Evolutionary conservation across 2,329 filamentous ascomycete species (phyloP).

Genomic region (Botrytis galanthina): DNA sequence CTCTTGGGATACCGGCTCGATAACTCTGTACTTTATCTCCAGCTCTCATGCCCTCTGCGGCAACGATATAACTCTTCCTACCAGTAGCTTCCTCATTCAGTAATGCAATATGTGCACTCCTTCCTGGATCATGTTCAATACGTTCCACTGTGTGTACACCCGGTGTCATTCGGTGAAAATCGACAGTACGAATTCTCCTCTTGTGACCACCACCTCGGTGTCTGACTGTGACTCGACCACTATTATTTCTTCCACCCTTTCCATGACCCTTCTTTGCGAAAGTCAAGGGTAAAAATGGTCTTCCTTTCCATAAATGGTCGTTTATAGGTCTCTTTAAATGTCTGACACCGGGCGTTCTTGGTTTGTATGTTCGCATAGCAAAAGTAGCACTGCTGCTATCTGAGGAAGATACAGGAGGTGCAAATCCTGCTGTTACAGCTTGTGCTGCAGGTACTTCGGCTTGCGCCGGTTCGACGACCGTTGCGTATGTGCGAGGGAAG

Average conservation of each 20-base stretch:
- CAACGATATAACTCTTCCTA: conserved; percentile 85
- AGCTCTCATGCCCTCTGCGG: conserved; percentile 88
- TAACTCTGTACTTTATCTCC: conserved; percentile 94
- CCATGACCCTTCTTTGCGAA: conserved; percentile 89
- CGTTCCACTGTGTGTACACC: conserved; percentile 87
- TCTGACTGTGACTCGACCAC: conserved; percentile 79
- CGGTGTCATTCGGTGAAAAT: conserved; percentile 75
- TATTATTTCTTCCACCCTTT: conserved; percentile 89
- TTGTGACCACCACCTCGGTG: conserved; percentile 92
- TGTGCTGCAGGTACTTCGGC: conserved; percentile 40
- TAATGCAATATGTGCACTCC: conserved; percentile 89
- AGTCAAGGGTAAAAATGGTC: conserved; percentile 78
- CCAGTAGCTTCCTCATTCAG: conserved; percentile 71
- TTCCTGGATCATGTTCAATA: conserved; percentile 93
- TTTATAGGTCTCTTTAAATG: conserved; percentile 92
- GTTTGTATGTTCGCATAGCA: conserved; percentile 79
- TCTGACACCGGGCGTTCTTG: conserved; percentile 85
- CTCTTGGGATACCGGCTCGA: conserved; percentile 80
- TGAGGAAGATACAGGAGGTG: conserved; percentile 44
- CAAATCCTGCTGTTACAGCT: conserved; percentile 43
- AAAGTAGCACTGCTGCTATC: conserved; percentile 42
- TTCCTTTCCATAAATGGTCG: conserved; percentile 94
- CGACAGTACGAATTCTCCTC: conserved; percentile 85
- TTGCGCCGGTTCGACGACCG: conserved; percentile 42
- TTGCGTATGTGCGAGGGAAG: conserved; percentile 52